A percentile compares a stretch with the other conserved stretches of the same genome.
These are phyloP conservation scores for Polytrichum formosum DNA, from an alignment of 225 moss, liverwort and hornwort species.

Conservation along the genomic window DNA sequence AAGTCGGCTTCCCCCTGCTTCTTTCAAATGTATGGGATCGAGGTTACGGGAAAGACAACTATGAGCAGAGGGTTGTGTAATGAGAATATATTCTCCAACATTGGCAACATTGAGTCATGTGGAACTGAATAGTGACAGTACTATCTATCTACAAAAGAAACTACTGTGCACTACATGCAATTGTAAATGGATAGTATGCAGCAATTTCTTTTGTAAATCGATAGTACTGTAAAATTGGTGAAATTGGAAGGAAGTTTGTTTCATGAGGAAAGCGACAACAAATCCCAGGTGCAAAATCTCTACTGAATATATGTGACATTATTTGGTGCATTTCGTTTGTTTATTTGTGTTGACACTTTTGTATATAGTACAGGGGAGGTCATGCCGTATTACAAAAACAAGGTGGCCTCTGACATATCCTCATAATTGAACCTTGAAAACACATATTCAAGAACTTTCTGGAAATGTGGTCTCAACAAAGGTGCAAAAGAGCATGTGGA, in stretches of 20 bases:
- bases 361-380: no score
- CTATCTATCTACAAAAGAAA: not conserved
- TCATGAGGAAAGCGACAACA: no score
- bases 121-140: not conserved
- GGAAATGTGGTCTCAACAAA: no score
- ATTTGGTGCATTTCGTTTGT: no score
- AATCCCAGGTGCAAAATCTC: no score
- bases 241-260: not conserved
- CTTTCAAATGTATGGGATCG: not conserved
- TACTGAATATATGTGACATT: no score
- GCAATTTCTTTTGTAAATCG: not conserved
- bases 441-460: no score
- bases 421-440: no score
- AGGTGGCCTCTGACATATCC: no score
- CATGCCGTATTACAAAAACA: no score
- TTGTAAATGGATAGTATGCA: not conserved
- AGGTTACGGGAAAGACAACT: not conserved
- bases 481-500: no score
- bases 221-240: not conserved
- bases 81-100: not conserved
- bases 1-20: not conserved
- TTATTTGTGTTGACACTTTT: no score
- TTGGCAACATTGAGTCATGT: not conserved
- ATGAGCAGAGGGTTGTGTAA: not conserved
- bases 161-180: not conserved